phyloP scores from a whole-genome alignment of 352 stramenopile species.

The Globisporangium ultimum region DNA sequence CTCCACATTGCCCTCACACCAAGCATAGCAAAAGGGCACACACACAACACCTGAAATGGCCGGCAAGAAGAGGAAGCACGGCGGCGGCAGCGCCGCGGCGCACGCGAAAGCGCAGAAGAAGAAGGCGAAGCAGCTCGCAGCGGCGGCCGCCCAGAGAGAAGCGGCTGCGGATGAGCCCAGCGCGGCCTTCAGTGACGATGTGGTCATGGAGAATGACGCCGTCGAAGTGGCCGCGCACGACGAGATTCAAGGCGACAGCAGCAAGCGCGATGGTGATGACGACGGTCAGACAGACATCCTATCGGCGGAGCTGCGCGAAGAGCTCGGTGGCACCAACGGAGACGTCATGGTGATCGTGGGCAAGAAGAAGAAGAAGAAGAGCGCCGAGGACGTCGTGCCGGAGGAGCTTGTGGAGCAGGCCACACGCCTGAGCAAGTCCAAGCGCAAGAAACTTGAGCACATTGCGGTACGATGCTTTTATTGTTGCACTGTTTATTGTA shows the following conservation, averaged over 20 bases:
- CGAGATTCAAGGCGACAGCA: conserved; percentile 2
- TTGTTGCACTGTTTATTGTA: background rate
- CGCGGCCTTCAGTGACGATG: conserved; percentile 2
- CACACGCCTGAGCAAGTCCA: conserved; percentile 71
- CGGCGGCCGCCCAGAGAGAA: conserved; percentile 9
- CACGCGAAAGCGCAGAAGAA: conserved; percentile 49
- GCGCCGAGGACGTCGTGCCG: conserved; percentile 28
- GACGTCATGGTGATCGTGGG: conserved; percentile 63
- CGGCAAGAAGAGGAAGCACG: conserved; percentile 62
- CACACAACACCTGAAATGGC: conserved; percentile 25
- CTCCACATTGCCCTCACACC: background rate
- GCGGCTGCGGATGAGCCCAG: background rate
- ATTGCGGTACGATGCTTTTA: conserved; percentile 32
- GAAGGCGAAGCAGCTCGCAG: conserved; percentile 31
- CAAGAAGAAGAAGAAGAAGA: conserved; percentile 49
- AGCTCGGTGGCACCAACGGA: conserved; percentile 56
- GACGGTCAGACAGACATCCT: conserved; percentile 29
- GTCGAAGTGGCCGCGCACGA: too few species aligned
- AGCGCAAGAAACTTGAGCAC: conserved; percentile 79
- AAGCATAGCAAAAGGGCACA: conserved; percentile 1
- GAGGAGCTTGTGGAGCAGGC: conserved; percentile 64
- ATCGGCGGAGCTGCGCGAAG: conserved; percentile 58
- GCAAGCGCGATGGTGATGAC: background rate
- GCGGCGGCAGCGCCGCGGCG: conserved; percentile 21
- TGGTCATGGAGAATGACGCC: conserved; percentile 14